Evolutionary conservation across 2,329 filamentous ascomycete genomes (phyloP).

Genomic region (Neopestalotiopsis clavispora): DNA sequence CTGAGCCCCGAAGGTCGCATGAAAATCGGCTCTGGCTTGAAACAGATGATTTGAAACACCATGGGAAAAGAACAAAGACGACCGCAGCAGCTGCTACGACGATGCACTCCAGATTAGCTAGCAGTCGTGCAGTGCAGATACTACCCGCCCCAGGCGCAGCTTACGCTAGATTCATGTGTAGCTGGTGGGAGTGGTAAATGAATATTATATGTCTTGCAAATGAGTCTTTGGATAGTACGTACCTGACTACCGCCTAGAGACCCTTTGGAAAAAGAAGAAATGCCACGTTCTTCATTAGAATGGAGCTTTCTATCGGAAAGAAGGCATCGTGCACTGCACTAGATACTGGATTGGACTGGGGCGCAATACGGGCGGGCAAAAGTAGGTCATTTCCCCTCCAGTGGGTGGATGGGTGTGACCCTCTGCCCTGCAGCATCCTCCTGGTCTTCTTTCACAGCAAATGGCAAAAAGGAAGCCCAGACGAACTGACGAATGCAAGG

Average conservation of each 20-base stretch:
- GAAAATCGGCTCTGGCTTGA: conserved; percentile 6
- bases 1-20: conserved; percentile 12
- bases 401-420: not conserved
- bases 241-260: not conserved
- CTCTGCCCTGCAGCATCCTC: not conserved
- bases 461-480: not conserved
- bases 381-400: conserved; percentile 1
- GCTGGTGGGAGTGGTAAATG: no score
- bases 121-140: not conserved
- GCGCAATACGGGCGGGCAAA: not conserved
- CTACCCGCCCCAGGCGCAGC: not conserved
- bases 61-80: not conserved
- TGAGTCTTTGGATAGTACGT: not conserved
- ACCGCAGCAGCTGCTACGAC: not conserved
- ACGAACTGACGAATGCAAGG: conserved; percentile 6
- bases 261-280: not conserved
- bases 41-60: conserved; percentile 11
- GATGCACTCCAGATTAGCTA: not conserved
- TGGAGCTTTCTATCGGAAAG: not conserved
- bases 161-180: not conserved
- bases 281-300: not conserved
- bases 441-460: not conserved
- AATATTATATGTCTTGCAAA: no score
- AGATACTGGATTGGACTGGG: not conserved
- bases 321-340: not conserved